phyloP scores from a whole-genome alignment of 495 filamentous ascomycete species.

The Penicillium alfredii region DNA sequence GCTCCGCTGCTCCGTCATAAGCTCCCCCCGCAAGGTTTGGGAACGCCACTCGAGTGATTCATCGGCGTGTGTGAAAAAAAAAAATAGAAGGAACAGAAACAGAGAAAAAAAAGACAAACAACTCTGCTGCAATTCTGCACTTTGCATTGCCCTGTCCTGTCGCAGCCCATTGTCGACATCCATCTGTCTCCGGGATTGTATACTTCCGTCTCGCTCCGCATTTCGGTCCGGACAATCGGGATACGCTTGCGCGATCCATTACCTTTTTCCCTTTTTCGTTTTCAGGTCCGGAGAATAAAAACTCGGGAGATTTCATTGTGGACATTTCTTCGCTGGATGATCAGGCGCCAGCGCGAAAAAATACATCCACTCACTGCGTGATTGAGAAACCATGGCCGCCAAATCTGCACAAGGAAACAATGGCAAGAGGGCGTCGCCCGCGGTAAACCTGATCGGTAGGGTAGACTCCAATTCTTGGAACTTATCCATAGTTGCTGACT shows the following conservation, averaged over 20 bases:
- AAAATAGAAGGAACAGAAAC: too few species aligned
- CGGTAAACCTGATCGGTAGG: constrained; percentile 89
- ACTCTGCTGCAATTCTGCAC: constrained; percentile 1
- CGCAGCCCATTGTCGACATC: constrained; percentile 1
- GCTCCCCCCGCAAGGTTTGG: constrained; percentile 25
- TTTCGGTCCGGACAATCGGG: constrained; percentile 12
- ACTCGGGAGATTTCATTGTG: too few species aligned
- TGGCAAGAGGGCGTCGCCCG: constrained; percentile 76
- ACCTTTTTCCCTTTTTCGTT: constrained; percentile 2
- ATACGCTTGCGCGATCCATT: too few species aligned
- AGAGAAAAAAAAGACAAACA: not conserved
- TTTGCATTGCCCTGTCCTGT: too few species aligned
- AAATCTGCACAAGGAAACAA: constrained; percentile 56
- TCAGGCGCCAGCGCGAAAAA: too few species aligned
- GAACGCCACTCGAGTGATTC: constrained; percentile 26
- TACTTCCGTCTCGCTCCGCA: constrained; percentile 24
- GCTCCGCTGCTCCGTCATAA: constrained; percentile 40
- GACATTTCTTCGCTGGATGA: too few species aligned
- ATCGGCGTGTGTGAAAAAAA: constrained; percentile 5
- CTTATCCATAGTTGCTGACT: constrained; percentile 18
- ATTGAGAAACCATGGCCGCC: constrained; percentile 51
- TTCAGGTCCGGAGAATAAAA: constrained; percentile 1
- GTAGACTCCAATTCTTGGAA: constrained; percentile 8
- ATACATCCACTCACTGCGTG: not conserved
- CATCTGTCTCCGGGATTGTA: constrained; percentile 20